Base-by-base conservation (phyloP, 495 filamentous ascomycete genomes). In the Daldinia grandis region DNA sequence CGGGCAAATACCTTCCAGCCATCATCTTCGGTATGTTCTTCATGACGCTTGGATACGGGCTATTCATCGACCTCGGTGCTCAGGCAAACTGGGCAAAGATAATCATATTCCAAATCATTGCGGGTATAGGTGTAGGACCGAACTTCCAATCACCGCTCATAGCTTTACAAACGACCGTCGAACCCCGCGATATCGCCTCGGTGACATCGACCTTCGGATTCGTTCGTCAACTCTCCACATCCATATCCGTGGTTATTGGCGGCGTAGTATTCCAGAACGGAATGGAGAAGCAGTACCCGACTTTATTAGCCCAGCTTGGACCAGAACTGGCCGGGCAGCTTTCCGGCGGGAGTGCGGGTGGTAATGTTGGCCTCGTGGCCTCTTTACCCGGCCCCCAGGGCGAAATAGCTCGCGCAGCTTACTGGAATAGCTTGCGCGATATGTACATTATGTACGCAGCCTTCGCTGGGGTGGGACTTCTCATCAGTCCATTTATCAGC, bases 171-270 rank as follows among this genome's bases (percentile, higher is more conserved):
- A 82, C 86, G 10, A 83, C 83, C 27, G 87, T 94, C 60, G 79
- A 85, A 1, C 87, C 88, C 27, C 81, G 84, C 5, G 92, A 96
- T 54, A 91, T 91, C 15, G 93, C 90, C 0, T 87, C 90, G 0
- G 93, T 92, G 3, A 95, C 92, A 0, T 88, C 88, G 0, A 93
- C 92, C 0, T 90, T 93, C 59, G 84, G 87, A 1, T 94, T 95
- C 76, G 81, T 92, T 35, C 87, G 93, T 4, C 90, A 91, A 69
- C 80, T 97, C 5, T 88, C 87, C 1, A 92, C 89, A 0, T 83
- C 90, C 12, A 85, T 91, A 24, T 89, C 88, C 6, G 87, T 95
- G 27, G 92, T 94, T 21, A 85, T 95, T 25, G 93, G 93, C 15
- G 87, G 91, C 14, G 91, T 94, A 2, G 87, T 97, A 30, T 96